Base-by-base conservation (phyloP, 768 basidiomycete species). In the Calocybe gangraenosa region DNA sequence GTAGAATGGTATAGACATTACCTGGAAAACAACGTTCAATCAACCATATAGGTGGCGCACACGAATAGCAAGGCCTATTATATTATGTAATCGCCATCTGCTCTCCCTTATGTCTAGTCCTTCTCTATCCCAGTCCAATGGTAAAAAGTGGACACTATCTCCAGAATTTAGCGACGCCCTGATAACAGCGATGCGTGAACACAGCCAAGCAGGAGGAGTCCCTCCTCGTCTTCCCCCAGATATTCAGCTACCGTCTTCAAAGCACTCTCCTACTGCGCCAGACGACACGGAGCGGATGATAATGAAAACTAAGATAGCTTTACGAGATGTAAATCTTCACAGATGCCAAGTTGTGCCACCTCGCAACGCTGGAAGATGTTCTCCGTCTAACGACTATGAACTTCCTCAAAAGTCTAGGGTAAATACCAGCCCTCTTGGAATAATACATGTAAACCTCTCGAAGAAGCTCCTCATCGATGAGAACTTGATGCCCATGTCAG, bases 231-330 rank as follows among this genome's bases (percentile, higher is more conserved):
- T 54, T n/a, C 53, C 53, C n/a, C 44, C 53, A 2, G 35, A 48
- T 44, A 40, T 54, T 17, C 50, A 51, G 42, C 39, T 51, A 42
- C 47, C 53, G 31, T 38, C n/a, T n/a, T n/a, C 39, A 37, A 10
- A 42, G 21, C 2, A 31, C 2, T 46, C 43, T 35, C 37, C 47
- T 35, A 47, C 22, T 33, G 60, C 60, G 34, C 49, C 50, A 14
- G 50, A 58, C 20, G 46, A 40, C 23, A 28, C 42, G 18, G 52
- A 53, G 43, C 54, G 53, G n/a, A 53, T 70, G 34, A 71, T 59
- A 37, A 73, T 73, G 72, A 68, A 68, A 57, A 72, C 72, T 19
- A 65, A 69, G 18, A 62, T 75, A 33, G 68, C 71, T 33, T 66
- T 73, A 23, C 70, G 70, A 14, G 70, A 74, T 47, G 64, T 62